These are phyloP conservation scores for Monilinia vaccinii-corymbosi DNA, from an alignment of 2,329 filamentous ascomycete species.

Conservation along the genomic window DNA sequence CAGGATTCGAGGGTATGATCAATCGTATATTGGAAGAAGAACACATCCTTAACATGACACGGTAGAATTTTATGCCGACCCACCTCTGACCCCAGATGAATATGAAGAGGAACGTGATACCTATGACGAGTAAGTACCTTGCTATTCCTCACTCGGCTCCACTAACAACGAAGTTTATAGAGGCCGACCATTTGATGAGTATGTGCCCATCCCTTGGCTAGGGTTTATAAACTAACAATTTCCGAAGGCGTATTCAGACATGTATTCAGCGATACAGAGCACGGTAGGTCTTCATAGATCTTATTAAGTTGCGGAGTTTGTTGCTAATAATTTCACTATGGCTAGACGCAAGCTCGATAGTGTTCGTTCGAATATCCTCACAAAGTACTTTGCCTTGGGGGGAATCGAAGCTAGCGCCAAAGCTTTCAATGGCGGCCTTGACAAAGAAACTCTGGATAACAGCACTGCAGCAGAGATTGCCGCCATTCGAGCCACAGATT, in stretches of 20 bases:
- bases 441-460: slow-evolving; percentile 49
- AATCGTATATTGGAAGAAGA: neutral
- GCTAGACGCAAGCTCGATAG: slow-evolving; percentile 61
- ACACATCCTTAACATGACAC: slow-evolving; percentile 12
- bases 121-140: slow-evolving; percentile 50
- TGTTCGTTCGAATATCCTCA: slow-evolving; percentile 56
- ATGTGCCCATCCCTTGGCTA: slow-evolving; percentile 23
- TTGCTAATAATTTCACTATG: neutral
- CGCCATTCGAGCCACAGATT: slow-evolving; percentile 53
- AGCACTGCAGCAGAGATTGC: slow-evolving; percentile 57
- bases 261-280: slow-evolving; percentile 76
- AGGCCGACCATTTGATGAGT: slow-evolving; percentile 48
- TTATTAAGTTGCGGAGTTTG: neutral
- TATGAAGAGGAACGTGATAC: slow-evolving; percentile 55
- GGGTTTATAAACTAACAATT: slow-evolving; percentile 11
- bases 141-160: slow-evolving; percentile 17
- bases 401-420: slow-evolving; percentile 59
- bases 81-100: slow-evolving; percentile 64
- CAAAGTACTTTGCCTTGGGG: slow-evolving; percentile 73
- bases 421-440: slow-evolving; percentile 52
- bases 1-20: slow-evolving; percentile 58
- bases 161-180: slow-evolving; percentile 28
- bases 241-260: slow-evolving; percentile 61
- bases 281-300: neutral
- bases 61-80: slow-evolving; percentile 66